Conservation (phyloP, 306 rosid genomes). For the Pueraria montana region DNA sequence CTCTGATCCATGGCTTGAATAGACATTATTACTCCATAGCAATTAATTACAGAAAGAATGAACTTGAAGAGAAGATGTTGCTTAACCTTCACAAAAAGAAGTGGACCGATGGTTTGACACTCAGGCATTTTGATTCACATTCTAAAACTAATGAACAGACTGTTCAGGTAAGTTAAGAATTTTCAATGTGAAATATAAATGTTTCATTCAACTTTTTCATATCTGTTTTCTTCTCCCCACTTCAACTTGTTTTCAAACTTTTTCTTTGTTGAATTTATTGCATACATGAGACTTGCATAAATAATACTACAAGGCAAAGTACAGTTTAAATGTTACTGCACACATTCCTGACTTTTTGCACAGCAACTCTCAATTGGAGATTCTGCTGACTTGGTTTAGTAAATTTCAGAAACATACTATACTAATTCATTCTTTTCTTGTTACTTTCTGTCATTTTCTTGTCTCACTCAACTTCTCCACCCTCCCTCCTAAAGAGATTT, state of each 20-base stretch:
- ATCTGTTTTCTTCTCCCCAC: slow-evolving; percentile 3
- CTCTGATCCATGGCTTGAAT: slow-evolving; percentile 93
- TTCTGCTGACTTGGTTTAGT: neutral
- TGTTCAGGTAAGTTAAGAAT: slow-evolving; percentile 70
- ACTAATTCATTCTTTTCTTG: neutral
- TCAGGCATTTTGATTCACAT: slow-evolving; percentile 80
- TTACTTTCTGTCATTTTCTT: neutral
- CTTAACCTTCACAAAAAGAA: slow-evolving; percentile 97
- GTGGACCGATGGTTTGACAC: slow-evolving; percentile 96
- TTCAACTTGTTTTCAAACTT: neutral
- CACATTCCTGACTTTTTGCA: neutral
- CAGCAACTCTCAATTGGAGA: neutral
- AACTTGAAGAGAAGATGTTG: slow-evolving; percentile 94
- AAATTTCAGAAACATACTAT: neutral
- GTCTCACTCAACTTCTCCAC: neutral
- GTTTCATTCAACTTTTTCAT: neutral
- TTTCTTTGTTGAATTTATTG: neutral
- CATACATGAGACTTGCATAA: neutral
- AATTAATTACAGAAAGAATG: slow-evolving; percentile 93
- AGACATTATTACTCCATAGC: slow-evolving; percentile 96
- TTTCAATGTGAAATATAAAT: slow-evolving; percentile 8
- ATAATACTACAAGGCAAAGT: neutral
- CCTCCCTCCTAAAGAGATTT: neutral
- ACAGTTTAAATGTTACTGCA: neutral
- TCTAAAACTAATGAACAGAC: slow-evolving; percentile 96